Base-by-base conservation (phyloP, 345 rosid genomes). In the Mallotus nudiflorus region DNA sequence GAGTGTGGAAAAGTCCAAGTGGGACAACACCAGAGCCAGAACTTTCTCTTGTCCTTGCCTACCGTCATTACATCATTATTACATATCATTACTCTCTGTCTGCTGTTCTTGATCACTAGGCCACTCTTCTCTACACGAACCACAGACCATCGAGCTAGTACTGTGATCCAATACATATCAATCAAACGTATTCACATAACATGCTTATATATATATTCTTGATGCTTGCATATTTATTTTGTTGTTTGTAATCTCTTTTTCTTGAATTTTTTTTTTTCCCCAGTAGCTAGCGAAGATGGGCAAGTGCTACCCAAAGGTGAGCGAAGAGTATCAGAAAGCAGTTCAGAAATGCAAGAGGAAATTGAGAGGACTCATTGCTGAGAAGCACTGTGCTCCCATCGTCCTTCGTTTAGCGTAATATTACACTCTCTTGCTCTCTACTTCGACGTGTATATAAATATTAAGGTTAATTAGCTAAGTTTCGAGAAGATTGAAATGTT, bases 301-400 rank as follows among this genome's bases (percentile, higher is more conserved):
- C 15, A 75, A 69, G 59, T 3, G 31, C 29, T 70, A 76, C 27
- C 75, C 75, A 10, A 57, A 66, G 33, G 75, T 65, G 62, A 70
- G 75, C n/a, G 70, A 58, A 13, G 79, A 70, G 67, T 76, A 76
- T 24, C 28, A 70, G 63, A 70, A 70, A 51, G 63, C 79, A 18
- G 75, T 66, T 25, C 56, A 4, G 58, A 76, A 65, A 70, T 65
- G 72, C 79, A 76, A 70, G 75, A 58, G 72, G 57, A 76, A 70
- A 57, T 72, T 76, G 22, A 70, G 79, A 66, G 75, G 79, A 11
- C 48, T 65, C 19, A 66, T 70, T 14, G 58, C 68, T 18, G 75
- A 70, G 67, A 76, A 76, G 39, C 71, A 52, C 39, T 70, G 75
- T 22, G 79, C 79, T 42, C 79, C 75, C 0, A 37, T 76, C 48